These are phyloP conservation scores for Fusarium sp. DNA, from an alignment of 2,329 filamentous ascomycete genomes.

Conservation along the genomic window DNA sequence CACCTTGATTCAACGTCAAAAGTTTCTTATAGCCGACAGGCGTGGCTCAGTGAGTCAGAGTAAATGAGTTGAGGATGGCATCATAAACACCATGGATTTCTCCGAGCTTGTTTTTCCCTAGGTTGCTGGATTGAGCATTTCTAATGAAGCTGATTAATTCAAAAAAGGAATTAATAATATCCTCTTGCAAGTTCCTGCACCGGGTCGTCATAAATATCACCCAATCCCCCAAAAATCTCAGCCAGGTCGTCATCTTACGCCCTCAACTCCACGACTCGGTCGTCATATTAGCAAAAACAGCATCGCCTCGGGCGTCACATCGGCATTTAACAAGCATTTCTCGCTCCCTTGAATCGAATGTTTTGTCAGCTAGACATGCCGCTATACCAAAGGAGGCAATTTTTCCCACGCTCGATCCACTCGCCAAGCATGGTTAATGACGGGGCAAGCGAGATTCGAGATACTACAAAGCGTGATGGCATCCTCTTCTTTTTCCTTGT, in stretches of 20 bases:
- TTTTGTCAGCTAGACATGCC: constrained; percentile 22
- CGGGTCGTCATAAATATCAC: constrained; percentile 17
- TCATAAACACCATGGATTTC: not conserved
- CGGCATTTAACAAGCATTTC: not conserved
- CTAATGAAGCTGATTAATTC: constrained; percentile 9
- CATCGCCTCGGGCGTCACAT: constrained; percentile 19
- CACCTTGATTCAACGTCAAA: not conserved
- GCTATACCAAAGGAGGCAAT: constrained; percentile 29
- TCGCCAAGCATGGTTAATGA: constrained; percentile 15
- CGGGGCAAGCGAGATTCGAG: constrained; percentile 17
- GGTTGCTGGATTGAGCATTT: not conserved
- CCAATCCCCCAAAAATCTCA: not conserved
- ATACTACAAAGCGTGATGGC: constrained; percentile 17
- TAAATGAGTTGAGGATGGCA: not conserved
- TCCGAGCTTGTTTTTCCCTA: not conserved
- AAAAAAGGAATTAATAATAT: not conserved
- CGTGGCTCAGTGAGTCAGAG: not conserved
- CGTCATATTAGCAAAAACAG: constrained; percentile 13
- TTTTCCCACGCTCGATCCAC: constrained; percentile 9
- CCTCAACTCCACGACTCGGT: constrained; percentile 18
- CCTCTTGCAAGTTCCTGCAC: not conserved
- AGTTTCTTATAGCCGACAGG: not conserved
- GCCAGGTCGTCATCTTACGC: constrained; percentile 23
- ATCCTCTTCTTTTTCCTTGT: constrained; percentile 1
- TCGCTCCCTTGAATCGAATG: not conserved